A percentile compares a stretch with the other conserved stretches of the same genome.
Conservation (phyloP, 2,329 filamentous ascomycete species). For the Sclerotinia nivalis region DNA sequence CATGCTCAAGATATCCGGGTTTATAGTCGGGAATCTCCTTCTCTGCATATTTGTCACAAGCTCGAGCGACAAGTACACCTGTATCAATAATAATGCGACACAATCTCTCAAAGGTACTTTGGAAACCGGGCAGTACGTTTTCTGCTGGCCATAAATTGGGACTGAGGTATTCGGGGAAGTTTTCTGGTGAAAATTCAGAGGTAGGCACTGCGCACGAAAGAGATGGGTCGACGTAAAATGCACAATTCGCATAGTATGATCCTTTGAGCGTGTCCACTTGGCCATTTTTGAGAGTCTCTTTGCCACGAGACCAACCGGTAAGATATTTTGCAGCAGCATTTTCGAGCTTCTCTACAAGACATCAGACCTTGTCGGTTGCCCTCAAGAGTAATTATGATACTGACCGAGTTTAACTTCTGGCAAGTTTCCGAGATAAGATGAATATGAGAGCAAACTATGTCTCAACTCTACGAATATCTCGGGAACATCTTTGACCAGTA, state of each 20-base stretch:
- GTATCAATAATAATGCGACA: slow-evolving; percentile 87
- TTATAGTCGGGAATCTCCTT: slow-evolving; percentile 77
- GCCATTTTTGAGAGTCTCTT: slow-evolving; percentile 77
- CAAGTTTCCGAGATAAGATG: slow-evolving; percentile 85
- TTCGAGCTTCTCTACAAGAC: slow-evolving; percentile 53
- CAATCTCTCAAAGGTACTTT: slow-evolving; percentile 68
- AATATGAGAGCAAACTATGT: slow-evolving; percentile 75
- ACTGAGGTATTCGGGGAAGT: slow-evolving; percentile 85
- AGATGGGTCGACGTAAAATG: slow-evolving; percentile 67
- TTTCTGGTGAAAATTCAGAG: slow-evolving; percentile 55
- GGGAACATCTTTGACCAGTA: slow-evolving; percentile 87
- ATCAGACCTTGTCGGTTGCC: slow-evolving; percentile 25
- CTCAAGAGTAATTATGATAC: slow-evolving; percentile 30
- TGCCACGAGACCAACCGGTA: slow-evolving; percentile 77
- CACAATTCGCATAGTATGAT: slow-evolving; percentile 82
- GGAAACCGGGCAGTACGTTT: slow-evolving; percentile 72
- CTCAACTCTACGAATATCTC: slow-evolving; percentile 70
- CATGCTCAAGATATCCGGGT: slow-evolving; percentile 76
- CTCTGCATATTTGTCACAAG: slow-evolving; percentile 83
- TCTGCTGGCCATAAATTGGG: slow-evolving; percentile 85
- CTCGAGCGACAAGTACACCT: slow-evolving; percentile 83
- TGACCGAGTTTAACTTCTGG: slow-evolving; percentile 69
- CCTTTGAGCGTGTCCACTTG: slow-evolving; percentile 79
- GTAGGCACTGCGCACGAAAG: slow-evolving; percentile 65
- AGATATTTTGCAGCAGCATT: slow-evolving; percentile 63